phyloP scores from a whole-genome alignment of 768 basidiomycete species.

The Amanita thiersii region DNA sequence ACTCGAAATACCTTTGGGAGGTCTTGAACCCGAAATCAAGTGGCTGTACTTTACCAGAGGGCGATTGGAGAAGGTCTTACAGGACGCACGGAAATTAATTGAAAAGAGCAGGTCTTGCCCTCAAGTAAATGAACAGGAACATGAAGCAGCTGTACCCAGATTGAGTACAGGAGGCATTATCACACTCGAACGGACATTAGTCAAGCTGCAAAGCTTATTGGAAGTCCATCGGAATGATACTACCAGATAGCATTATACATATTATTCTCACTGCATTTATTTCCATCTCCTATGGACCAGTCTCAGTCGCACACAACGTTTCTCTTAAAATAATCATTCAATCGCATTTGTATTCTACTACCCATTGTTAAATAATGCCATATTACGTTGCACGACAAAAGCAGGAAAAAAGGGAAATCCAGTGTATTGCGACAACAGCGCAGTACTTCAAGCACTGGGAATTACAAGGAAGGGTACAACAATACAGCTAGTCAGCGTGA shows the following conservation, averaged over 20 bases:
- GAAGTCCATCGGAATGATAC: conserved; percentile 12
- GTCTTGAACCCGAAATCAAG: conserved; percentile 63
- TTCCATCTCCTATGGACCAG: no score
- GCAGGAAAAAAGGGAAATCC: no score
- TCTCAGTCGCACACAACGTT: no score
- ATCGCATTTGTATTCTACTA: conserved; percentile 6
- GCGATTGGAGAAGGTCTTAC: conserved; percentile 61
- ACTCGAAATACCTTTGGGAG: conserved; percentile 67
- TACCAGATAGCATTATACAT: not conserved
- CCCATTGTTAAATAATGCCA: conserved; percentile 3
- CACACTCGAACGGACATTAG: conserved; percentile 66
- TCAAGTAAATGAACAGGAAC: conserved; percentile 22
- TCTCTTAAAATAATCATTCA: no score
- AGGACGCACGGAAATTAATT: conserved; percentile 54
- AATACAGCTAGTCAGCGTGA: conserved; percentile 4
- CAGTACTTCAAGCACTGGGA: not conserved
- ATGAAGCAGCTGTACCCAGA: conserved; percentile 57
- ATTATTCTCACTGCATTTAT: not conserved
- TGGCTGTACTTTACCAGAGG: conserved; percentile 64
- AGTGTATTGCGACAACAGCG: not conserved
- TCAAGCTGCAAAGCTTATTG: conserved; percentile 47
- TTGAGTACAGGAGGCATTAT: conserved; percentile 76
- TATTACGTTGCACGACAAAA: not conserved
- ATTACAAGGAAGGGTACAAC: not conserved
- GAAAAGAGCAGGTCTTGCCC: conserved; percentile 48